Conservation (phyloP, 495 filamentous ascomycete genomes). For the Cercophora sp. region DNA sequence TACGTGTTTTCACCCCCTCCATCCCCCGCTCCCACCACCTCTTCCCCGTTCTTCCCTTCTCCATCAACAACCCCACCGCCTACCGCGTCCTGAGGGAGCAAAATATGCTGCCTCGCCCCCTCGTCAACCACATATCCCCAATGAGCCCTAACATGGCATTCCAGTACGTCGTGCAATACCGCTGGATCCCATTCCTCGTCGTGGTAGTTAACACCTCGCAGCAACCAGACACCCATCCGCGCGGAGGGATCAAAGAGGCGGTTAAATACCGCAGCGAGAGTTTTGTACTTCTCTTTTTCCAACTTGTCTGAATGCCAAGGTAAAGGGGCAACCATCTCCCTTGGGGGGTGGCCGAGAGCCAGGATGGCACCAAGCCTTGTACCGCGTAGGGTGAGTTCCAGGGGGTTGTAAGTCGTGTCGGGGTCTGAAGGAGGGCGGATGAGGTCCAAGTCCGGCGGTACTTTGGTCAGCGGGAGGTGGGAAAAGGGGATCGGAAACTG, state of each 20-base stretch:
- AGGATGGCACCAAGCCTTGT: neutral
- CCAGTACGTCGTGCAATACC: neutral
- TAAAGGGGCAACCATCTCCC: neutral
- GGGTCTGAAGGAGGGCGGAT: neutral
- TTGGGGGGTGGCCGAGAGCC: neutral
- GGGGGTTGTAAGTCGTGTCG: neutral
- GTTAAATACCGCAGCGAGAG: neutral
- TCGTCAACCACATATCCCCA: neutral
- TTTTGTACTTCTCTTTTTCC: neutral
- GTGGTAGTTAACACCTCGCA: neutral
- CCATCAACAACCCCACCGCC: no score
- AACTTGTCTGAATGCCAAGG: no score
- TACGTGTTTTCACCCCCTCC: neutral
- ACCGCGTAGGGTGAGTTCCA: neutral
- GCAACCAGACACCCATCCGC: slow-evolving; percentile 3
- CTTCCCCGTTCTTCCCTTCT: no score
- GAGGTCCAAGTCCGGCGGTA: neutral
- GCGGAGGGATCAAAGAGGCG: slow-evolving; percentile 2
- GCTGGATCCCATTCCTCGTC: neutral
- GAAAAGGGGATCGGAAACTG: neutral
- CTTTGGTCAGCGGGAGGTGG: neutral
- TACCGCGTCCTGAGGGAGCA: no score
- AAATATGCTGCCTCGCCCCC: neutral
- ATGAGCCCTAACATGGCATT: neutral
- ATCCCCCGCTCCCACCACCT: neutral